Base-by-base conservation (phyloP, 306 rosid genomes). In the Glycine soja region DNA sequence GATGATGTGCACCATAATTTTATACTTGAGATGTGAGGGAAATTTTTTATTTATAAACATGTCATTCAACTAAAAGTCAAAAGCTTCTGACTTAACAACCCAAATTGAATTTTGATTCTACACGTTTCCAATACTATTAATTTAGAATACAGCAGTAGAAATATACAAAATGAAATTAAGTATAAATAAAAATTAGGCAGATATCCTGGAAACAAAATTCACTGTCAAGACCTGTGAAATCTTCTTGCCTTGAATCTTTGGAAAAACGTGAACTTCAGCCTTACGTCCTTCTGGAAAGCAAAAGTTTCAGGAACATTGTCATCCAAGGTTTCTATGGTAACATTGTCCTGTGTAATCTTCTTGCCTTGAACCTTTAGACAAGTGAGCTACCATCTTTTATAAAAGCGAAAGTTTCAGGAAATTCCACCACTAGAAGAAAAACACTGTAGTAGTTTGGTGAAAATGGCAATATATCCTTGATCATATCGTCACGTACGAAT, bases 321-420 rank as follows among this genome's bases (percentile, higher is more conserved):
- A 46, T 69, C 34, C 10, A 50, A 24, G 61, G 42, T 24, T 50
- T 30, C 34, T 10, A 52, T 52, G 63, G 50, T 32, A 51, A 34
- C 34, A 52, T 34, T 72, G 50, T n/a, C 36, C 10, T 7, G 13
- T n/a, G 13, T 52, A 72, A 72, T 72, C 63, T 72, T 72, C 77
- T 72, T 72, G 77, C 77, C 77, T 72, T 72, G 77, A 34, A 72
- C 77, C 77, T 8, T 52, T 52, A 42, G 64, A 51, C 76, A 72
- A 71, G 45, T 71, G 47, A 70, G 3, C 43, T 6, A 47, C 38
- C 56, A n/a, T 46, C 74, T 69, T 69, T 69, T 8, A 1, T 16
- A 15, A 70, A 70, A 70, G 75, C 45, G 3, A 70, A 47, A 70
- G 75, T 47, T 70, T 70, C 43, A 47, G 57, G 19, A 46, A 46